Evolutionary conservation across 345 rosid genomes (phyloP), one percentile per base, ranked within the genome.

Genomic region (Raphanus sativus): DNA sequence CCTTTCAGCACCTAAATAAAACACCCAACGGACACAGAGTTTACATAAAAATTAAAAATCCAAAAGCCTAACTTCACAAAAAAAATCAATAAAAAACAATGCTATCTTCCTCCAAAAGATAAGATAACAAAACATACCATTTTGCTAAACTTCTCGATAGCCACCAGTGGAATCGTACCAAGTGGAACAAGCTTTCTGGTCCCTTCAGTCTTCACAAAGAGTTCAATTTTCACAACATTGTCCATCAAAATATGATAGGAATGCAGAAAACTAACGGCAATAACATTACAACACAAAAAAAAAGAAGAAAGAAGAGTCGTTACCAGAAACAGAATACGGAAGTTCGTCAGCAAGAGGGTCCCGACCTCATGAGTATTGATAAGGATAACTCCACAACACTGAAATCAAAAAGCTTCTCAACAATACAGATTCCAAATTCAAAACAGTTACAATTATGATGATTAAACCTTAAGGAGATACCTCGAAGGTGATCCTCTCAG

Each of bases 111-210:
- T 21, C 66, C 59, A 71, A 13, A 54, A 54, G 73, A 26, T 24
- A 58, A 6, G 3, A 58, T 58, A 58, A 58, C 62, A 75, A 25
- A 74, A 76, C 92, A 84, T 74, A 95, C 99, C 84, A 84, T 69
- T 89, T 92, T 92, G 87, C 73, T 84, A 83, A 95, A 86, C 88
- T 89, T 95, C 93, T 95, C 99, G 82, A 95, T 92, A 60, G 96
- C 77, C 67, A 83, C 87, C 69, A 95, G 54, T 2, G 99, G 97
- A 74, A 95, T 84, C 21, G 99, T 92, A 69, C 98, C 99, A 32
- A 91, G 89, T 24, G 88, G 83, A 79, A 89, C 84, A 60, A 87
- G 82, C 75, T 87, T 81, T 84, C 96, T 83, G 32, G 93, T 88
- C 59, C 88, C 96, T 77, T 92, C 96, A 62, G 92, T 86, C 99